Conservation (phyloP, 306 rosid species). For the Pterocarpus santalinus region DNA sequence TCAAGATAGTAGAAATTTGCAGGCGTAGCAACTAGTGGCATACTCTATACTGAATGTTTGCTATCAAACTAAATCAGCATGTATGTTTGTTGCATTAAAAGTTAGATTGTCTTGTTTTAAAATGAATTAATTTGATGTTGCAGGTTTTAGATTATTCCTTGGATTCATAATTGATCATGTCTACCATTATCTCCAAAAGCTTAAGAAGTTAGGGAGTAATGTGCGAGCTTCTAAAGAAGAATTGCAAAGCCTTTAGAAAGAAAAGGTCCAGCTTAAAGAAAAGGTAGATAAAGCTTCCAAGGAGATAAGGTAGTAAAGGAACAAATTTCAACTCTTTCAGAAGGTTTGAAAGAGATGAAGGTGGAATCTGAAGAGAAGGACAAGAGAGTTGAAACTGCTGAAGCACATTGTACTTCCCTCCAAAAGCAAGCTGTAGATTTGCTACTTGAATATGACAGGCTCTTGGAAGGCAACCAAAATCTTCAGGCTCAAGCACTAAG, state of each 20-base stretch:
- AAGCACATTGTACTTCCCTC: slow-evolving; percentile 75
- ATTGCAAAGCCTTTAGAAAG: slow-evolving; percentile 67
- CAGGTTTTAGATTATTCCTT: slow-evolving; percentile 85
- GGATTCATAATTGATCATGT: slow-evolving; percentile 77
- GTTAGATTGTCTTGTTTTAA: too few relatives aligned
- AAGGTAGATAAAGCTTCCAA: slow-evolving; percentile 68
- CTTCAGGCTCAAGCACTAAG: slow-evolving; percentile 71
- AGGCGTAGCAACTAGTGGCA: background rate
- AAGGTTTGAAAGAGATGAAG: slow-evolving; percentile 71
- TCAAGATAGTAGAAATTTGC: background rate
- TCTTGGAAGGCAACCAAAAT: slow-evolving; percentile 86
- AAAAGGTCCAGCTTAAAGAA: slow-evolving; percentile 58
- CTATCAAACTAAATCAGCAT: background rate
- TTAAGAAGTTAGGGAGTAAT: slow-evolving; percentile 57
- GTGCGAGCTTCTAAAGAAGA: slow-evolving; percentile 71
- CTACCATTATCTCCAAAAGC: slow-evolving; percentile 78
- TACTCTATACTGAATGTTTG: background rate
- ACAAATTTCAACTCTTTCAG: slow-evolving; percentile 54
- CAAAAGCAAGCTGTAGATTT: slow-evolving; percentile 86
- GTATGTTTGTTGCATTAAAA: background rate
- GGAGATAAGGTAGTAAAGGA: slow-evolving; percentile 66
- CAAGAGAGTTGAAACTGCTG: slow-evolving; percentile 72
- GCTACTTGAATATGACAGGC: slow-evolving; percentile 80
- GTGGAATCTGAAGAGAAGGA: slow-evolving; percentile 71
- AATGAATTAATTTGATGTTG: slow-evolving; percentile 33